Evolutionary conservation across 805 yeast genomes (phyloP).

Genomic region (Candida rishiriensis): DNA sequence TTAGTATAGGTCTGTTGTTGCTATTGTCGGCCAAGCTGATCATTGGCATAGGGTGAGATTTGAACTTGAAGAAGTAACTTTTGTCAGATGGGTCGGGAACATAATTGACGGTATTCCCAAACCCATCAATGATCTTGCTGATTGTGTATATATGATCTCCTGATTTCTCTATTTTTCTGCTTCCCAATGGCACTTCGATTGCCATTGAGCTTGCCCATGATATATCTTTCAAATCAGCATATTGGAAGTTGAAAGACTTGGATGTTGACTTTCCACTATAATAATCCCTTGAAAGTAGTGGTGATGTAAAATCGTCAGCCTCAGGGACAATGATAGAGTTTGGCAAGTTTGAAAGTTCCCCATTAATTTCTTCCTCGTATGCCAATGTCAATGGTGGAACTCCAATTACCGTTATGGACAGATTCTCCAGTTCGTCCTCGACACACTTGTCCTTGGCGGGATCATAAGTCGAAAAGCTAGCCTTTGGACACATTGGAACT

Average conservation of each 20-base stretch:
- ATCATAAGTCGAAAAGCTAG: conserved; percentile 40
- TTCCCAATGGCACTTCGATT: conserved; percentile 25
- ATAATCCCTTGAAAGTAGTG: conserved; percentile 35
- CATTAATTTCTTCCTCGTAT: conserved; percentile 44
- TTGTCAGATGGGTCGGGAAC: conserved; percentile 31
- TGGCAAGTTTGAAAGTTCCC: conserved; percentile 25
- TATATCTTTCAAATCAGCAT: conserved; percentile 35
- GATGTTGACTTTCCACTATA: conserved; percentile 19
- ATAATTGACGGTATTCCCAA: conserved; percentile 54
- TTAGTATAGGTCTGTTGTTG: conserved; percentile 25
- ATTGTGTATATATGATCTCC: conserved; percentile 57
- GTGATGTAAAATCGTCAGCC: conserved; percentile 40
- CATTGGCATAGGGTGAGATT: conserved; percentile 53
- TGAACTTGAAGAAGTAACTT: conserved; percentile 40
- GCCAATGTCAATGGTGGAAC: conserved; percentile 70
- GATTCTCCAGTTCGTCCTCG: conserved; percentile 46
- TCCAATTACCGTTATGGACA: conserved; percentile 57
- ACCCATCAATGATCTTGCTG: conserved; percentile 58
- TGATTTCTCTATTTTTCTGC: conserved; percentile 25
- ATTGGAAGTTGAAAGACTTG: conserved; percentile 23
- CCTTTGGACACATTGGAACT: conserved; percentile 76
- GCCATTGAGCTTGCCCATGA: conserved; percentile 30
- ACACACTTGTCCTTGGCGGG: conserved; percentile 52
- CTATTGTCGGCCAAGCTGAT: conserved; percentile 39
- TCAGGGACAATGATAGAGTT: conserved; percentile 39